These are phyloP conservation scores for Epipyxis sp. DNA, from an alignment of 108 stramenopile genomes.

Conservation along the genomic window DNA sequence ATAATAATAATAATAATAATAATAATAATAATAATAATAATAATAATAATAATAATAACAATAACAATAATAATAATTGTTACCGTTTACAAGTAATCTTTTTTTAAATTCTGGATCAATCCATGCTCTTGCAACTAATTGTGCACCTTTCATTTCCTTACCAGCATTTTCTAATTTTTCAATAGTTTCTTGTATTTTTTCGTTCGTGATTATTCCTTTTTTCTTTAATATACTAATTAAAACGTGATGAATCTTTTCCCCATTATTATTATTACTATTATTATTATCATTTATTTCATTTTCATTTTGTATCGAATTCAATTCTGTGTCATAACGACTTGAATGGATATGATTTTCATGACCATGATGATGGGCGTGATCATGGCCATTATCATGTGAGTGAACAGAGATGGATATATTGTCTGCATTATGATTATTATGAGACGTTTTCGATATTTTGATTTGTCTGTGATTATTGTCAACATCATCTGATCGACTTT, in stretches of 20 bases:
- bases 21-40: too few relatives aligned
- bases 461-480: neutral
- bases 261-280: neutral
- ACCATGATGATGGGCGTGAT: slow-evolving; percentile 12
- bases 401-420: neutral
- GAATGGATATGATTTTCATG: neutral
- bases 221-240: neutral
- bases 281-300: neutral
- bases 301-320: neutral
- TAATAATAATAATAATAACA: too few relatives aligned
- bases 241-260: neutral
- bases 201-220: neutral
- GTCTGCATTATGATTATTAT: neutral
- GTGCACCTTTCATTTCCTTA: neutral
- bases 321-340: neutral
- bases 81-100: neutral
- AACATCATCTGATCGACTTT: neutral
- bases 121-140: neutral
- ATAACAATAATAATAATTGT: too few relatives aligned
- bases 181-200: neutral
- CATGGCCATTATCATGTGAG: slow-evolving; percentile 21
- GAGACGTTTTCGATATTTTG: neutral
- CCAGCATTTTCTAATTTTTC: neutral
- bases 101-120: neutral
- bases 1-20: too few relatives aligned